Conservation (phyloP, 768 basidiomycete genomes). For the Pleurotus sapidus region DNA sequence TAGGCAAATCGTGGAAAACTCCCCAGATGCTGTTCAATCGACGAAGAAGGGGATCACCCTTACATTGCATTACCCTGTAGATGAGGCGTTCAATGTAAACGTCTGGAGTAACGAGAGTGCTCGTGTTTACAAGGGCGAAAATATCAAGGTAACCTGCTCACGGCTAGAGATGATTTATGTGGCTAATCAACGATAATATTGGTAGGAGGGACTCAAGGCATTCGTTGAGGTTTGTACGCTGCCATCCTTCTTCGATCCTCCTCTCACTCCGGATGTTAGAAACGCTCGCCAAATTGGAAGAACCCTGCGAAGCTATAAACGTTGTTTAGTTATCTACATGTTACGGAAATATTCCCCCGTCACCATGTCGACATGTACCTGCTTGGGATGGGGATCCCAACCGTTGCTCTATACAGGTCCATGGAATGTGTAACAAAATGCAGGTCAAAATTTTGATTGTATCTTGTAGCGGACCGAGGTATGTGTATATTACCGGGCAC, state of each 20-base stretch:
- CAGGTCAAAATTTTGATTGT: no score
- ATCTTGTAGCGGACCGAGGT: no score
- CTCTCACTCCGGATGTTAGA: conserved; percentile 18
- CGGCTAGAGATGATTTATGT: conserved; percentile 3
- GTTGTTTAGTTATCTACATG: no score
- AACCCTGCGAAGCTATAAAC: conserved; percentile 54
- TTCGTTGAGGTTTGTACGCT: conserved; percentile 54
- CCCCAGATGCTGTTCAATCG: conserved; percentile 76
- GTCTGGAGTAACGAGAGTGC: conserved; percentile 44
- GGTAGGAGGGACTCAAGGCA: conserved; percentile 67
- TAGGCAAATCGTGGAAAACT: conserved; percentile 55
- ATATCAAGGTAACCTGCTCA: conserved; percentile 55
- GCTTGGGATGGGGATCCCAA: no score
- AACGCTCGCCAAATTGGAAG: conserved; percentile 49
- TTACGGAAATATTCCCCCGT: no score
- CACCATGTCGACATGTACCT: no score
- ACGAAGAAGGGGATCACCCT: conserved; percentile 71
- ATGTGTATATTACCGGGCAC: no score
- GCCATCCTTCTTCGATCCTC: conserved; percentile 7
- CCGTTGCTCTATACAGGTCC: no score
- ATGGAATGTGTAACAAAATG: no score
- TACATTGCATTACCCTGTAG: conserved; percentile 47
- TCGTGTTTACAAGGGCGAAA: conserved; percentile 55
- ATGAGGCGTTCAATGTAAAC: conserved; percentile 47
- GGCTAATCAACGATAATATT: background rate